Conservation (phyloP, 2,329 filamentous ascomycete species). For the Claviceps purpurea region DNA sequence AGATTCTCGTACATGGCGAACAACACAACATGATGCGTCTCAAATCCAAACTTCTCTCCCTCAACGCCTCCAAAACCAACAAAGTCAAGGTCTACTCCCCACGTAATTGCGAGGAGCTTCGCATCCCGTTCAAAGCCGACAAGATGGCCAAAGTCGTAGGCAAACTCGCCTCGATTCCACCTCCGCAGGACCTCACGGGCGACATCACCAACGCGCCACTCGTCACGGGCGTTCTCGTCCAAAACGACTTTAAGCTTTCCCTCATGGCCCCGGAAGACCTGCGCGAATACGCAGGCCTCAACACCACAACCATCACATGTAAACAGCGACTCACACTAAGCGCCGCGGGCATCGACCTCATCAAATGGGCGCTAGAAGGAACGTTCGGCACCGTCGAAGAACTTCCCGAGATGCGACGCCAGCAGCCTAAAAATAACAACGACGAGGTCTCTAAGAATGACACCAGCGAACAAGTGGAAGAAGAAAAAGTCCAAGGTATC, state of each 20-base stretch:
- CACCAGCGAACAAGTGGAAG: slow-evolving; percentile 19
- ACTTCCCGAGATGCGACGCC: slow-evolving; percentile 38
- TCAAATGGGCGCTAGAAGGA: slow-evolving; percentile 86
- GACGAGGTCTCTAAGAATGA: slow-evolving; percentile 19
- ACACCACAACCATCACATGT: slow-evolving; percentile 86
- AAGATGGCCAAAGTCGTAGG: slow-evolving; percentile 95
- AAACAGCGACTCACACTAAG: slow-evolving; percentile 80
- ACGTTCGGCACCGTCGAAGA: slow-evolving; percentile 82
- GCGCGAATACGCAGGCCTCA: slow-evolving; percentile 90
- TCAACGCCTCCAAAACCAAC: slow-evolving; percentile 66
- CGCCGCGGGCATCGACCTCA: slow-evolving; percentile 79
- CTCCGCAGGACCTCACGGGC: slow-evolving; percentile 35
- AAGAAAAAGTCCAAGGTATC: slow-evolving; percentile 12
- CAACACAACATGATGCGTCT: slow-evolving; percentile 97
- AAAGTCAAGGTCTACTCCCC: slow-evolving; percentile 91
- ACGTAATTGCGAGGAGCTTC: slow-evolving; percentile 85
- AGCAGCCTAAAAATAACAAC: slow-evolving; percentile 11
- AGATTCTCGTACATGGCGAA: slow-evolving; percentile 95
- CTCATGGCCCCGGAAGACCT: slow-evolving; percentile 95
- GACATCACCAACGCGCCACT: slow-evolving; percentile 32
- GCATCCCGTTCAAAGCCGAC: slow-evolving; percentile 89
- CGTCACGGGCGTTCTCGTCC: slow-evolving; percentile 82
- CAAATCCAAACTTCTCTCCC: slow-evolving; percentile 85
- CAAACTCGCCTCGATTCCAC: slow-evolving; percentile 70
- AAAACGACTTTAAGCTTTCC: slow-evolving; percentile 95